Evolutionary conservation across 1,139 yeast genomes (phyloP).

Genomic region (Saccharomyces pastorianus): DNA sequence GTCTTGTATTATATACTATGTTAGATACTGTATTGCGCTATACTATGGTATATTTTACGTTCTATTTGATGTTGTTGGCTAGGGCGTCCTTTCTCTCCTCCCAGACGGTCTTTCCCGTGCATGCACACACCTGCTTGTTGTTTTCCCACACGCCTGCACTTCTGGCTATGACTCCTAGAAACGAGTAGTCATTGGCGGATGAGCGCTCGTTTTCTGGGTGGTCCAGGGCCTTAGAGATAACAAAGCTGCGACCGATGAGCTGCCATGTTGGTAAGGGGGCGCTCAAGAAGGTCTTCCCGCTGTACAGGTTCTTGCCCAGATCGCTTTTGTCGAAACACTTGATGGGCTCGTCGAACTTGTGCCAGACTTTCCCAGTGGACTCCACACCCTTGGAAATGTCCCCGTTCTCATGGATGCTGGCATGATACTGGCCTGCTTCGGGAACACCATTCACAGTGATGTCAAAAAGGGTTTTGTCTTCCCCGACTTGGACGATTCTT

Average conservation of each 20-base stretch:
- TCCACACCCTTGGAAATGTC: constrained; percentile 68
- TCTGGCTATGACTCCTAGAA: constrained; percentile 87
- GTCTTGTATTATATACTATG: background rate
- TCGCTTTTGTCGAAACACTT: constrained; percentile 30
- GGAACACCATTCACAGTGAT: constrained; percentile 66
- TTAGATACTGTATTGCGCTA: background rate
- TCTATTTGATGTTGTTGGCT: constrained; percentile 17
- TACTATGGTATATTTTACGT: background rate
- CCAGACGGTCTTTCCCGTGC: constrained; percentile 95
- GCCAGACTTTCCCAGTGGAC: constrained; percentile 52
- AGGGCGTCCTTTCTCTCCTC: constrained; percentile 76
- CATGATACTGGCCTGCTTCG: constrained; percentile 54
- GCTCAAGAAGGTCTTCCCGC: constrained; percentile 59
- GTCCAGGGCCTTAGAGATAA: constrained; percentile 43
- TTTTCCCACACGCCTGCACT: constrained; percentile 98
- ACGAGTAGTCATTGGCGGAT: constrained; percentile 25
- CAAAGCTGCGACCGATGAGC: constrained; percentile 74
- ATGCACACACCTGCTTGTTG: constrained; percentile 84
- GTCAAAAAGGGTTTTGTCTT: constrained; percentile 53
- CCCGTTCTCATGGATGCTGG: constrained; percentile 63
- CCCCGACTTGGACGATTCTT: constrained; percentile 64
- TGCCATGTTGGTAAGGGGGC: constrained; percentile 51
- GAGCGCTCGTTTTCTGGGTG: constrained; percentile 23
- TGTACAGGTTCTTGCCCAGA: constrained; percentile 21
- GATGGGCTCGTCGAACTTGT: constrained; percentile 38